A percentile compares a stretch with the other conserved stretches of the same genome.
These are phyloP conservation scores for Martiniozyma abietophila DNA, from an alignment of 805 yeast species.

Conservation along the genomic window DNA sequence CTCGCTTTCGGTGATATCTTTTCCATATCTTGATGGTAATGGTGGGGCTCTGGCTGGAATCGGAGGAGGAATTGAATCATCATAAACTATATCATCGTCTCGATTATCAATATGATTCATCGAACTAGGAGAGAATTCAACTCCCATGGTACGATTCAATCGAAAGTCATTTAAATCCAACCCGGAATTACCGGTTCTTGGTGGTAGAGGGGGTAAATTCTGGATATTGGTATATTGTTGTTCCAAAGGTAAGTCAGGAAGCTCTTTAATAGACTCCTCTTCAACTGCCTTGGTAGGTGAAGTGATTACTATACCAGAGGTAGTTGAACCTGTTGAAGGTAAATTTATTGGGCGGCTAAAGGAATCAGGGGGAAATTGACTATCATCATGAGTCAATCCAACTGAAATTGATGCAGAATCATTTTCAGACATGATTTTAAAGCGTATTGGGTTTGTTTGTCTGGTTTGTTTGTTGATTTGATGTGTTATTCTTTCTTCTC, in stretches of 20 bases:
- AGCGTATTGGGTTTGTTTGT: no score
- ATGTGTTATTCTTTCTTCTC: no score
- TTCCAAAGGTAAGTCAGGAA: constrained; percentile 2
- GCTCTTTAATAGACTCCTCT: neutral
- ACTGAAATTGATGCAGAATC: no score
- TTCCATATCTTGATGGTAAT: constrained; percentile 6
- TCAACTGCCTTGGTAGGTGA: no score
- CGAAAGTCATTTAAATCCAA: constrained; percentile 1
- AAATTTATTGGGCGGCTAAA: no score
- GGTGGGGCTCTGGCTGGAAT: constrained; percentile 7
- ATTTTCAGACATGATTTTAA: no score
- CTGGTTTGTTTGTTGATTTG: no score
- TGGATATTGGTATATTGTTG: neutral
- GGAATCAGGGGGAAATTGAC: no score
- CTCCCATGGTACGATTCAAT: constrained; percentile 2
- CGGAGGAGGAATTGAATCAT: constrained; percentile 2
- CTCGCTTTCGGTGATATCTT: neutral
- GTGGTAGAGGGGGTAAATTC: neutral
- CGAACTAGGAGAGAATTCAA: constrained; percentile 1
- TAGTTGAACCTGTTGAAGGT: no score
- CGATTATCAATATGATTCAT: neutral
- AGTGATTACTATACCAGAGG: no score
- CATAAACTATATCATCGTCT: constrained; percentile 2
- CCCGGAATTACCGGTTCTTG: neutral
- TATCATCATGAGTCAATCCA: no score